phyloP scores from a whole-genome alignment of 2,329 filamentous ascomycete genomes.

The Sporothrix brasiliensis region DNA sequence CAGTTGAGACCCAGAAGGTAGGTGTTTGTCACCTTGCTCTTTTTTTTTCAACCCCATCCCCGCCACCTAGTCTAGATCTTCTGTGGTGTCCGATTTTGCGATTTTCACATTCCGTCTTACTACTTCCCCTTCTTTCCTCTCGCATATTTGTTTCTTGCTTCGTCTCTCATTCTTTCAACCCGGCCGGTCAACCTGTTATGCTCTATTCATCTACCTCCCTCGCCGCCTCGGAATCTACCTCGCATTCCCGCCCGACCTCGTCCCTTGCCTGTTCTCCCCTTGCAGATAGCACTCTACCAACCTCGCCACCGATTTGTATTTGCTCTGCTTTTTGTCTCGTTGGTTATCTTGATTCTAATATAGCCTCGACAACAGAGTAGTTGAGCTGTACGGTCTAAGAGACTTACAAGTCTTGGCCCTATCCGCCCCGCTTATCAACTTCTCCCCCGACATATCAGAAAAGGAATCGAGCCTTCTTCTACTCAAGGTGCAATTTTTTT shows the following conservation, averaged over 20 bases:
- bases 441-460: slow-evolving; percentile 17
- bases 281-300: background rate
- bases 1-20: slow-evolving; percentile 18
- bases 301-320: slow-evolving; percentile 13
- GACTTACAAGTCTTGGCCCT: slow-evolving; percentile 28
- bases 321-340: slow-evolving; percentile 9
- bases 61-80: slow-evolving; percentile 21
- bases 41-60: slow-evolving; percentile 36
- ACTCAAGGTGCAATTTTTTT: background rate
- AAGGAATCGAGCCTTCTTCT: background rate
- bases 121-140: background rate
- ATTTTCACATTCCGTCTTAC: slow-evolving; percentile 23
- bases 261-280: slow-evolving; percentile 17
- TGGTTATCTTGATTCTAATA: slow-evolving; percentile 12
- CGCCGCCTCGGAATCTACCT: slow-evolving; percentile 1
- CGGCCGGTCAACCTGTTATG: slow-evolving; percentile 30
- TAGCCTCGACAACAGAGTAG: slow-evolving; percentile 20
- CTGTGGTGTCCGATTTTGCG: slow-evolving; percentile 1
- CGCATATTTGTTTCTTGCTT: slow-evolving; percentile 36
- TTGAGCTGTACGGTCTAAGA: slow-evolving; percentile 29
- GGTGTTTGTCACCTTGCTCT: slow-evolving; percentile 39
- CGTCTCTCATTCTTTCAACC: slow-evolving; percentile 39
- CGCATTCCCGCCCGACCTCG: slow-evolving; percentile 37
- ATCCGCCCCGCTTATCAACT: slow-evolving; percentile 13
- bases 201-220: slow-evolving; percentile 3